A percentile compares a stretch with the other conserved stretches of the same genome.
Evolutionary conservation across 352 stramenopile genomes (phyloP).

Genomic region (Halophytophthora batemanensis): DNA sequence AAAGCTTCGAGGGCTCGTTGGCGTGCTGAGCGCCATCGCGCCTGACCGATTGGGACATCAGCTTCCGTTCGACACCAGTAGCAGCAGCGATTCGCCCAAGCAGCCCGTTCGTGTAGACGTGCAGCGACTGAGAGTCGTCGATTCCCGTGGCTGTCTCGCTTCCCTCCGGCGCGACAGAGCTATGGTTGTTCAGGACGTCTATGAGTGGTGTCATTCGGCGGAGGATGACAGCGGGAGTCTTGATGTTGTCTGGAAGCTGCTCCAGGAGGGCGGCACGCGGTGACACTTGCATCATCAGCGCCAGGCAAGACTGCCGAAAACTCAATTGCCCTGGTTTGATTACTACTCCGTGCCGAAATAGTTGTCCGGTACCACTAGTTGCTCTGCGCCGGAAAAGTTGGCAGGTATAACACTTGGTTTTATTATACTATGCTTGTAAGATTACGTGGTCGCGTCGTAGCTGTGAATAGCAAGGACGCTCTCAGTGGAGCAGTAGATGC

Average conservation of each 20-base stretch:
- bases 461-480: too few relatives aligned
- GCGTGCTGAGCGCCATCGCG: conserved; percentile 5
- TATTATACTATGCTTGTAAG: too few relatives aligned
- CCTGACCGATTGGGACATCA: conserved; percentile 17
- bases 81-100: conserved; percentile 2
- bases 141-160: too few relatives aligned
- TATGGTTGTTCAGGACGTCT: conserved; percentile 1
- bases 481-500: too few relatives aligned
- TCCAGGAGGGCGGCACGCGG: conserved; percentile 4
- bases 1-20: neutral
- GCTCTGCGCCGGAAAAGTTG: too few relatives aligned
- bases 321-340: too few relatives aligned
- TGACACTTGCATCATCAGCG: conserved; percentile 9
- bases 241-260: conserved; percentile 2
- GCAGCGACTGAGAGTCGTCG: conserved; percentile 2
- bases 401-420: too few relatives aligned
- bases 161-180: too few relatives aligned
- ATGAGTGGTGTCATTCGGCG: neutral
- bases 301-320: too few relatives aligned
- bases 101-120: conserved; percentile 15
- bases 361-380: too few relatives aligned
- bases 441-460: too few relatives aligned
- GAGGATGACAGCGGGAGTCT: neutral
- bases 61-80: conserved; percentile 6
- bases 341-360: too few relatives aligned